Percentiles rank a stretch among this genome's conserved stretches.
Evolutionary conservation across 495 filamentous ascomycete genomes (phyloP).

Genomic region (Patellaria atrata): DNA sequence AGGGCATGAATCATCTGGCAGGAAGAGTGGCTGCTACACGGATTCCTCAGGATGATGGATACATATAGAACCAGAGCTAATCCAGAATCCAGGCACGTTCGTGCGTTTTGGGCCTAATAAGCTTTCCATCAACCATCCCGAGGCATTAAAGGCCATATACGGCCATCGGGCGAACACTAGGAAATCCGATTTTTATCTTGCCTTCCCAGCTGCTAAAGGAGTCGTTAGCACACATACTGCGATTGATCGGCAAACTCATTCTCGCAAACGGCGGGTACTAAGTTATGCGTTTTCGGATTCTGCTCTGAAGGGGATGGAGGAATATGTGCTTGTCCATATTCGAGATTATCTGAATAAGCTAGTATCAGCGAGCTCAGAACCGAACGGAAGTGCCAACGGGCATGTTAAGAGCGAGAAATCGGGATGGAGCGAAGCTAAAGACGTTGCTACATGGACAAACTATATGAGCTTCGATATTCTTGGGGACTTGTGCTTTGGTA

Average conservation of each 20-base stretch:
- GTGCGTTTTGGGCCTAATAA: conserved; percentile 49
- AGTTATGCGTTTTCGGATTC: conserved; percentile 47
- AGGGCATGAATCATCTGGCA: not conserved
- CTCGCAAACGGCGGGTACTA: conserved; percentile 48
- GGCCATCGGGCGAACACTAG: conserved; percentile 46
- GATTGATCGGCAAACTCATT: conserved; percentile 44
- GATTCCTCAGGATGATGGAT: not conserved
- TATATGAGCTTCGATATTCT: conserved; percentile 61
- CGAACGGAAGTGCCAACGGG: not conserved
- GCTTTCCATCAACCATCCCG: conserved; percentile 42
- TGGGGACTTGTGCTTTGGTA: conserved; percentile 55
- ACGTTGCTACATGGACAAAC: conserved; percentile 50
- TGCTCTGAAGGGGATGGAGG: conserved; percentile 42
- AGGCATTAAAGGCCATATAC: conserved; percentile 47
- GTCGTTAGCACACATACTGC: conserved; percentile 45
- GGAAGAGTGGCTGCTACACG: not conserved
- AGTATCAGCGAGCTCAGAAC: too few species aligned
- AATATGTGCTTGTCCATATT: conserved; percentile 36
- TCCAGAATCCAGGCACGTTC: conserved; percentile 26
- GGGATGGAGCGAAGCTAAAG: conserved; percentile 13
- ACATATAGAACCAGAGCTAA: not conserved
- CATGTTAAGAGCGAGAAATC: conserved; percentile 1
- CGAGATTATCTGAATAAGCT: too few species aligned
- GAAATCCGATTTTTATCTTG: conserved; percentile 50
- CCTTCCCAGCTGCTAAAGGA: conserved; percentile 40